These are phyloP conservation scores for Vicia faba DNA, from an alignment of 306 rosid genomes.

Conservation along the genomic window DNA sequence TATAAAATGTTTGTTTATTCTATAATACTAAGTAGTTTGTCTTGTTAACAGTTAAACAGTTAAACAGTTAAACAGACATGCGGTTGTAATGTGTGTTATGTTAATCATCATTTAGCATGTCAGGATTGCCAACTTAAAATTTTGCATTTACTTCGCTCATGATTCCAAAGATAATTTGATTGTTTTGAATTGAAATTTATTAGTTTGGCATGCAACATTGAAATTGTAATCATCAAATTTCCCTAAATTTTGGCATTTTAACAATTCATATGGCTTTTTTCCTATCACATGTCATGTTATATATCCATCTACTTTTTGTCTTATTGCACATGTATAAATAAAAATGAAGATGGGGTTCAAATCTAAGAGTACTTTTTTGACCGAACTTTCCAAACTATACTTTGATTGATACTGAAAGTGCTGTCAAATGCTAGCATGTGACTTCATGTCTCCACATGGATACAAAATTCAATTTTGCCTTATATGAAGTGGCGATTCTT, in stretches of 20 bases:
- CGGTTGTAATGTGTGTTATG: not conserved
- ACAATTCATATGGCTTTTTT: not conserved
- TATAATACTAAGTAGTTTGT: constrained; percentile 2
- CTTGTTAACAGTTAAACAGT: not conserved
- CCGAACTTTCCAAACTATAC: not conserved
- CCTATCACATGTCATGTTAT: too few relatives aligned
- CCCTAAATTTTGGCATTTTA: too few relatives aligned
- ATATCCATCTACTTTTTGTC: too few relatives aligned
- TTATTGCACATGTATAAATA: too few relatives aligned
- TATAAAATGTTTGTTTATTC: constrained; percentile 8
- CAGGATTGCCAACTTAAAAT: not conserved
- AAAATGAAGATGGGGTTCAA: not conserved
- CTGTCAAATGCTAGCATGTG: too few relatives aligned
- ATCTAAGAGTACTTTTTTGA: not conserved
- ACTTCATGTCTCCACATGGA: too few relatives aligned
- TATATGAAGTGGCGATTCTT: too few relatives aligned
- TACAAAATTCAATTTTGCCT: too few relatives aligned
- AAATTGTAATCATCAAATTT: too few relatives aligned
- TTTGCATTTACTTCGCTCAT: not conserved
- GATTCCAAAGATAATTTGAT: not conserved
- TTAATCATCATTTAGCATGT: not conserved
- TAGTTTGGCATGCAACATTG: too few relatives aligned
- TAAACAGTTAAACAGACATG: too few relatives aligned
- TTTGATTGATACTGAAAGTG: not conserved
- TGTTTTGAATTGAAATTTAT: not conserved